Conservation (phyloP, 1,284 basidiomycete genomes). For the Testicularia cyperi region DNA sequence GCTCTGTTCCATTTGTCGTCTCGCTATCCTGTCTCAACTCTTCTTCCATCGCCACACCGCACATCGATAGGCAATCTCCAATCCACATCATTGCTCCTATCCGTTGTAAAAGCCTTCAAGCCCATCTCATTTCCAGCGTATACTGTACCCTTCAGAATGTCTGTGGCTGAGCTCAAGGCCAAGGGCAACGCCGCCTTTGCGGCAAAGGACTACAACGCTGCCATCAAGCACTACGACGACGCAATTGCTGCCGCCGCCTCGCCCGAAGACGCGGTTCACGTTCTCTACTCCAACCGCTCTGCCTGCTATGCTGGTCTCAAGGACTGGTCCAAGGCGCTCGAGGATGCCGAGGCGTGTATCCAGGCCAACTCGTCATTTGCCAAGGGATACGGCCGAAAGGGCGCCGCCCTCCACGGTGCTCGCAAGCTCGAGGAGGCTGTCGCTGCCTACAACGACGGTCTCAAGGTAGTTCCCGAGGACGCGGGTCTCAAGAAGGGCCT, state of each 20-base stretch:
- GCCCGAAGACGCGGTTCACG: constrained; percentile 65
- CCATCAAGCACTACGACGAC: constrained; percentile 54
- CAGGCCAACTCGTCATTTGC: constrained; percentile 79
- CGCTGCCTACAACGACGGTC: constrained; percentile 74
- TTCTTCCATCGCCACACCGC: background rate
- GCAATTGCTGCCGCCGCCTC: constrained; percentile 56
- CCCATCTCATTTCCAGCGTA: too few species aligned
- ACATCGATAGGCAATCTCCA: too few species aligned
- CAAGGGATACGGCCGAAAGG: constrained; percentile 89
- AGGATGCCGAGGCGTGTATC: constrained; percentile 80
- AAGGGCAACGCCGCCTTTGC: constrained; percentile 59
- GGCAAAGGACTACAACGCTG: constrained; percentile 53
- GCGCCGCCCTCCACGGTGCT: constrained; percentile 88
- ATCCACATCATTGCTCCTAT: too few species aligned
- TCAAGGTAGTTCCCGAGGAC: constrained; percentile 75
- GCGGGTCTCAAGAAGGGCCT: constrained; percentile 81
- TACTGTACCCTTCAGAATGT: constrained; percentile 45
- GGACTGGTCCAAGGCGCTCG: constrained; percentile 74
- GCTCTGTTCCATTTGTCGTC: too few species aligned
- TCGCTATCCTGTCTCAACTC: background rate
- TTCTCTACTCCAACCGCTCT: constrained; percentile 89
- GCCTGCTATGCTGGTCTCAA: constrained; percentile 83
- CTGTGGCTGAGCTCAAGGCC: constrained; percentile 57
- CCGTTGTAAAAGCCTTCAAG: too few species aligned
- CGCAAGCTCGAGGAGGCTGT: constrained; percentile 80